These are phyloP conservation scores for Theobroma grandiflorum DNA, from an alignment of 441 rosid species.

Conservation along the genomic window DNA sequence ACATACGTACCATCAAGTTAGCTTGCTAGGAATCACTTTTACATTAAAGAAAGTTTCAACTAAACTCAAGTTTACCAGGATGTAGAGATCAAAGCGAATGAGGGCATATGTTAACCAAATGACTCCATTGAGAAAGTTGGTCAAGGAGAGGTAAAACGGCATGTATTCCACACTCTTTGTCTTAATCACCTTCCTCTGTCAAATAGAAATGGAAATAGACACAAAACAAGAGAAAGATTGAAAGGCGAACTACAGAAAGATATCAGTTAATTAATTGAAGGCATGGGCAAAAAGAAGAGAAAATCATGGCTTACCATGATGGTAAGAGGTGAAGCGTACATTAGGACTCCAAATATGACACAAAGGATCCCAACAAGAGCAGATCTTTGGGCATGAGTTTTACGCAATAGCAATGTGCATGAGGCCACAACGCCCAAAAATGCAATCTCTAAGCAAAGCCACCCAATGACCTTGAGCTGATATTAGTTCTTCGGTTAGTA, in stretches of 20 bases:
- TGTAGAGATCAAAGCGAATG: slow-evolving; percentile 40
- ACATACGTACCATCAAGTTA: too few relatives aligned
- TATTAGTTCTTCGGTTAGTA: too few relatives aligned
- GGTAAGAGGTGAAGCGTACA: slow-evolving; percentile 33
- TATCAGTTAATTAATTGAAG: not conserved
- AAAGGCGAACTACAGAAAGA: not conserved
- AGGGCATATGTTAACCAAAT: slow-evolving; percentile 41
- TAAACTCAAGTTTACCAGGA: slow-evolving; percentile 35
- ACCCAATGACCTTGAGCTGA: slow-evolving; percentile 16
- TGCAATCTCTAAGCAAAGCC: slow-evolving; percentile 20
- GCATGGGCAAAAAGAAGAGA: not conserved
- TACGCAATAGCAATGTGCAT: slow-evolving; percentile 24
- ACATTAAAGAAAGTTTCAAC: not conserved
- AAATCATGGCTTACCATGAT: slow-evolving; percentile 19
- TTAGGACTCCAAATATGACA: slow-evolving; percentile 25
- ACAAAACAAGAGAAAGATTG: not conserved
- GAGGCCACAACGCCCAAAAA: slow-evolving; percentile 19
- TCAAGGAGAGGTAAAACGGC: slow-evolving; percentile 45
- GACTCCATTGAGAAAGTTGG: slow-evolving; percentile 43
- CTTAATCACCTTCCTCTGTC: slow-evolving; percentile 39
- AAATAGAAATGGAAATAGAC: not conserved
- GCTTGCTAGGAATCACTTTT: too few relatives aligned
- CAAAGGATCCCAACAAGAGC: slow-evolving; percentile 28
- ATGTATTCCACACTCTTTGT: slow-evolving; percentile 51
- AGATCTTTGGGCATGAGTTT: slow-evolving; percentile 24